Percentiles rank a stretch among this genome's conserved stretches.
Evolutionary conservation across 179 eudicot species (phyloP).

Genomic region (Patellifolia procumbens): DNA sequence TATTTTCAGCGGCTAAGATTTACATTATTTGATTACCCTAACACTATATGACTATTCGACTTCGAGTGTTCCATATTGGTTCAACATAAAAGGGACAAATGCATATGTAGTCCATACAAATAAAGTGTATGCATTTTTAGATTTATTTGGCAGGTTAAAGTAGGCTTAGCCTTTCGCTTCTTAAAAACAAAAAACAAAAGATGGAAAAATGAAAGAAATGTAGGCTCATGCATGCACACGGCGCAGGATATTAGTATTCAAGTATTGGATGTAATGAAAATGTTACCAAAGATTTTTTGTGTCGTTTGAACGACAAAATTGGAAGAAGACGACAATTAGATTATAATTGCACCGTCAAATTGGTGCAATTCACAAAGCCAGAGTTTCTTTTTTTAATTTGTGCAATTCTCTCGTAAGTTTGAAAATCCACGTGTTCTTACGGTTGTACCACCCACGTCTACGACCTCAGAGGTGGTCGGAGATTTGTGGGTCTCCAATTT

Average conservation of each 20-base stretch:
- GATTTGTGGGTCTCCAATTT: not conserved
- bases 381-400: not conserved
- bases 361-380: conserved; percentile 9
- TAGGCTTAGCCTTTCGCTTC: not conserved
- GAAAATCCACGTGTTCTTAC: not conserved
- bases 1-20: too few relatives aligned
- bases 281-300: conserved; percentile 3
- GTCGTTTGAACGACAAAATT: not conserved
- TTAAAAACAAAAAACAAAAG: not conserved
- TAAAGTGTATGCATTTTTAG: not conserved
- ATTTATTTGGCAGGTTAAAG: not conserved
- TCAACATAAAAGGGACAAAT: conserved; percentile 9
- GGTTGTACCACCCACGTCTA: conserved; percentile 1
- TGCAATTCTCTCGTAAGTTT: not conserved
- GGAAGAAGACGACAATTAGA: not conserved
- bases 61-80: not conserved
- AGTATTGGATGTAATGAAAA: not conserved
- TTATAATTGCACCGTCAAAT: conserved; percentile 12
- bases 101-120: not conserved
- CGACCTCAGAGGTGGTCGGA: conserved; percentile 7
- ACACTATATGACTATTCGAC: too few relatives aligned
- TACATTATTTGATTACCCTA: too few relatives aligned
- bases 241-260: not conserved
- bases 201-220: not conserved
- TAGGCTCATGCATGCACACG: conserved; percentile 21